Conservation (phyloP, 495 filamentous ascomycete genomes). For the Xylaria palmicola region DNA sequence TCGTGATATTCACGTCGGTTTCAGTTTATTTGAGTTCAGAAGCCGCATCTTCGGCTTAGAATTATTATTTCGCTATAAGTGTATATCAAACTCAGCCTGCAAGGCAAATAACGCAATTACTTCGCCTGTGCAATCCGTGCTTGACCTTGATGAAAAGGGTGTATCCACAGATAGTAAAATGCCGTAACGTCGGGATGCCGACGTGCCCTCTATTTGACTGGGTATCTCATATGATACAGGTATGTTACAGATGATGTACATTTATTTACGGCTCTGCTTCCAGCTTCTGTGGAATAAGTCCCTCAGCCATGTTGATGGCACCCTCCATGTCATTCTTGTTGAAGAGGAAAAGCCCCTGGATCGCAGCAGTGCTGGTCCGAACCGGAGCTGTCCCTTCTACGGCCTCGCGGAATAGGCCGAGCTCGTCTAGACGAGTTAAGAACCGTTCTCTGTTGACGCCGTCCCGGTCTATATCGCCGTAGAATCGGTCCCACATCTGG, state of each 20-base stretch:
- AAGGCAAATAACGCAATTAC: not conserved
- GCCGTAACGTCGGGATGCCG: not conserved
- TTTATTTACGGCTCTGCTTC: conserved; percentile 40
- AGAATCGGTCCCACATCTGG: conserved; percentile 93
- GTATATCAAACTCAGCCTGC: too few species aligned
- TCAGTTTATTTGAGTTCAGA: not conserved
- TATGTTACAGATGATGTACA: conserved; percentile 7
- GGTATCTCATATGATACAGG: conserved; percentile 29
- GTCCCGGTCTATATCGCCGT: conserved; percentile 71
- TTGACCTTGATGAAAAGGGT: too few species aligned
- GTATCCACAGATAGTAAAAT: not conserved
- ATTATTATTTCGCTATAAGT: too few species aligned
- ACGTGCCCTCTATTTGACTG: conserved; percentile 3
- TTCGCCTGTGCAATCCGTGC: not conserved
- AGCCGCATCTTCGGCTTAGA: too few species aligned
- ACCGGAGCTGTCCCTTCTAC: conserved; percentile 41
- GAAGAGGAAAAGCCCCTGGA: conserved; percentile 92
- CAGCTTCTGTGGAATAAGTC: conserved; percentile 55
- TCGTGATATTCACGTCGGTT: too few species aligned
- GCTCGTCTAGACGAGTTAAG: conserved; percentile 45
- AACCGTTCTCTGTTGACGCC: conserved; percentile 57
- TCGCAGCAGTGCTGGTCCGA: conserved; percentile 77
- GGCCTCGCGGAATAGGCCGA: conserved; percentile 47
- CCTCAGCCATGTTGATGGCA: conserved; percentile 76
- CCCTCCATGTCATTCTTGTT: conserved; percentile 89